Base-by-base conservation (phyloP, 768 basidiomycete genomes). In the Pleurotus djamor region DNA sequence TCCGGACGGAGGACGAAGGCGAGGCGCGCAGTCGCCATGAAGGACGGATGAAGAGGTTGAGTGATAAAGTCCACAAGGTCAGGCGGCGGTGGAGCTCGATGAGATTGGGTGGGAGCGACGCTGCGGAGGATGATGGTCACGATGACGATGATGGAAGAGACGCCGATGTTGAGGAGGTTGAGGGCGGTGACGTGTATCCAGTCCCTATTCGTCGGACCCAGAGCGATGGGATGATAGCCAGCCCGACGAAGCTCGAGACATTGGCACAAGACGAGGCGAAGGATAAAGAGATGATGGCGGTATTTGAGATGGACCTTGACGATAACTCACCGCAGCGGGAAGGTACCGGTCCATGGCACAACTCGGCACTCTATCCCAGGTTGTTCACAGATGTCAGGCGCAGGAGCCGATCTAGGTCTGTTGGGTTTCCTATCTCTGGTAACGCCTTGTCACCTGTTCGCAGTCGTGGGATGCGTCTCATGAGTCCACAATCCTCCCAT, bases 1-100 rank as follows among this genome's bases (percentile, higher is more conserved):
- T 74, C 28, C 75, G 72, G 64, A 79, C 76, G 6, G 86, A 85
- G 58, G 86, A 87, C 62, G 87, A 87, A 60, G 83, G 81, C 14
- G 84, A 83, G 28, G 70, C 67, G 43, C 36, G 16, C 35, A 17
- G 47, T 13, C 57, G n/a, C 32, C 14, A 36, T 41, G 54, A 59
- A 41, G 36, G 50, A n/a, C 17, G 43, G 13, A 36, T 38, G 49
- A 34, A 56, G 32, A 50, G 21, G 36, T 45, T 50, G 6, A 44
- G 58, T 21, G 43, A 47, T 33, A 62, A 56, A 32, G 54, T 56
- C n/a, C 54, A 41, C 6, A 56, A 32, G n/a, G 54, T 56, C 10
- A 37, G 54, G 28, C 54, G 54, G 16, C 54, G 54, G 12, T n/a
- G 41, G 13, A 56, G 54, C 16, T 12, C 38, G 41, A 13, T 41